A percentile compares a stretch with the other conserved stretches of the same genome.
phyloP scores from a whole-genome alignment of 2,329 filamentous ascomycete genomes.

The Botryosphaeria agaves region DNA sequence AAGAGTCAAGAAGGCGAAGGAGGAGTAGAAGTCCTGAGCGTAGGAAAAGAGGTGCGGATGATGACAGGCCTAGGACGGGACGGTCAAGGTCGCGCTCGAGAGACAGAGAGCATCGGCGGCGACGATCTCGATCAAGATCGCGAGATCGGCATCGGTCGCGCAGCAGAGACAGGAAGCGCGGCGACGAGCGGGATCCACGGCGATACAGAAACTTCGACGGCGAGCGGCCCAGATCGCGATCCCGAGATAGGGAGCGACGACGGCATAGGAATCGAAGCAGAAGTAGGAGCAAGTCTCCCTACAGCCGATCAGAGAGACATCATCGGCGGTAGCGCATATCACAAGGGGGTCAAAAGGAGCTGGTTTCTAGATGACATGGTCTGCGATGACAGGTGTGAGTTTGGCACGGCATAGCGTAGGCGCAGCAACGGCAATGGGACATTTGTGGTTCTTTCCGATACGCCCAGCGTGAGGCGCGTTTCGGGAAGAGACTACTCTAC shows the following conservation, averaged over 20 bases:
- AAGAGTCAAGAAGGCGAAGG: not conserved
- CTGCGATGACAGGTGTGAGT: too few species aligned
- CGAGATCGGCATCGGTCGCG: slow-evolving; percentile 8
- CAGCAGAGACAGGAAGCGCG: slow-evolving; percentile 2
- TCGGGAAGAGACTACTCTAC: too few species aligned
- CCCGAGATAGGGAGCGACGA: slow-evolving; percentile 1
- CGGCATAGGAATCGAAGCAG: too few species aligned
- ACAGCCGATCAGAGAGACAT: slow-evolving; percentile 2
- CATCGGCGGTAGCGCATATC: too few species aligned
- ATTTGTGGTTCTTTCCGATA: too few species aligned
- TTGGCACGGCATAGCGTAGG: too few species aligned
- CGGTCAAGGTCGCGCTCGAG: slow-evolving; percentile 10
- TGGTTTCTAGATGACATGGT: too few species aligned
- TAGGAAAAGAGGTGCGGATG: slow-evolving; percentile 4
- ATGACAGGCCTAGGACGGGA: slow-evolving; percentile 5
- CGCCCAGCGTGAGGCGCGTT: too few species aligned
- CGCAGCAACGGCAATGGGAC: too few species aligned
- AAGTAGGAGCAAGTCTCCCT: slow-evolving; percentile 7
- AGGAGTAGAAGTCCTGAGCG: slow-evolving; percentile 4
- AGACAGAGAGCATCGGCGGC: slow-evolving; percentile 4
- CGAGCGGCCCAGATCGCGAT: slow-evolving; percentile 3
- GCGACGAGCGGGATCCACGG: slow-evolving; percentile 5
- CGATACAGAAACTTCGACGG: too few species aligned
- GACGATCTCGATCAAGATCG: slow-evolving; percentile 7
- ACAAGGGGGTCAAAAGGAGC: too few species aligned